These are phyloP conservation scores for Quaeritorhiza haematococci DNA, from an alignment of 371 early-diverging fungal species.

Conservation along the genomic window DNA sequence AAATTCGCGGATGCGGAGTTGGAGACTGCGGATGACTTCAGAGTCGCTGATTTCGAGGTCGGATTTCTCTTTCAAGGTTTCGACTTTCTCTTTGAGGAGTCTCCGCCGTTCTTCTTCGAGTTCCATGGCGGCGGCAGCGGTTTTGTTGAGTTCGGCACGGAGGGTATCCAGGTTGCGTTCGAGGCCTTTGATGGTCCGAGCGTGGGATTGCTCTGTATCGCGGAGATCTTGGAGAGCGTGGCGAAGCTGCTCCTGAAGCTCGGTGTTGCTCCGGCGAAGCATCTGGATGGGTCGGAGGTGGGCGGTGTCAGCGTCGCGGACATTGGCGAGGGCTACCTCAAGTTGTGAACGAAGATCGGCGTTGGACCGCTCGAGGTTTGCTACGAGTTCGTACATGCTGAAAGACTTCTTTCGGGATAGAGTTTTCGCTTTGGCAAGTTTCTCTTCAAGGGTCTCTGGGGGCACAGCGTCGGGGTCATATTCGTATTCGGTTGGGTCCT, in stretches of 20 bases:
- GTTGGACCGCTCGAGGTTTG: slow-evolving; percentile 12
- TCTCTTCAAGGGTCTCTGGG: background rate
- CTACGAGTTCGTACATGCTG: slow-evolving; percentile 8
- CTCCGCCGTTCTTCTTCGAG: slow-evolving; percentile 18
- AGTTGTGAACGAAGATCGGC: slow-evolving; percentile 13
- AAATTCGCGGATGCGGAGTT: background rate
- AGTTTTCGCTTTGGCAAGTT: background rate
- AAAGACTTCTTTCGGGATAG: background rate
- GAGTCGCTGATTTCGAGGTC: slow-evolving; percentile 8
- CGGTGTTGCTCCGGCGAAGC: slow-evolving; percentile 20
- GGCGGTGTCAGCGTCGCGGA: slow-evolving; percentile 22
- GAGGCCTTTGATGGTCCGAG: slow-evolving; percentile 9
- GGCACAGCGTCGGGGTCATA: background rate
- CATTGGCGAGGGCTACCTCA: slow-evolving; percentile 10
- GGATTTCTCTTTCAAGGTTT: slow-evolving; percentile 6
- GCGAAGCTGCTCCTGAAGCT: slow-evolving; percentile 25
- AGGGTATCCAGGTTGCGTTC: slow-evolving; percentile 27
- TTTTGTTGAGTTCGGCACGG: slow-evolving; percentile 14
- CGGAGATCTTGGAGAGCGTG: slow-evolving; percentile 24
- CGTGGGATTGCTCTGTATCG: slow-evolving; percentile 16
- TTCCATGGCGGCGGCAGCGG: slow-evolving; percentile 9
- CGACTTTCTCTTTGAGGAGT: slow-evolving; percentile 8
- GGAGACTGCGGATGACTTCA: slow-evolving; percentile 10
- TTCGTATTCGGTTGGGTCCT: background rate
- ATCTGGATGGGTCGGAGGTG: slow-evolving; percentile 14